Evolutionary conservation across 768 basidiomycete genomes (phyloP).

Genomic region (Termitomyces sp.): DNA sequence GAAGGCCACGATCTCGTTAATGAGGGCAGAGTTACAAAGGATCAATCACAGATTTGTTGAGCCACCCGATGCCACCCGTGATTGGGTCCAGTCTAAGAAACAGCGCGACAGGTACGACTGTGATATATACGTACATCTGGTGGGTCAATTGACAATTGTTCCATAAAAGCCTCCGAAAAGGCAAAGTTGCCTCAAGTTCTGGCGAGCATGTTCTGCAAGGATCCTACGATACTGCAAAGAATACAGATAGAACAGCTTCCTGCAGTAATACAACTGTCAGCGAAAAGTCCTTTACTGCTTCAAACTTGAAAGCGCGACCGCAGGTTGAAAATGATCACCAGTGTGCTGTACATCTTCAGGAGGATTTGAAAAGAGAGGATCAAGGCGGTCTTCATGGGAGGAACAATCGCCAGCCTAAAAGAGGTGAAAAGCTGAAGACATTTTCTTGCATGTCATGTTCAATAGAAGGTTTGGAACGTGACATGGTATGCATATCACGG

Average conservation of each 20-base stretch:
- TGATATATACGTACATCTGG: background rate
- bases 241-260: background rate
- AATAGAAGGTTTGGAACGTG: conserved; percentile 24
- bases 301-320: background rate
- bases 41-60: background rate
- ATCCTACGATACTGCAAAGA: background rate
- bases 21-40: conserved; percentile 4
- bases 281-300: background rate
- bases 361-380: background rate
- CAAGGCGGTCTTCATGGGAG: background rate
- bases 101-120: conserved; percentile 1
- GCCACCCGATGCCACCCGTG: background rate
- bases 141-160: too few species aligned
- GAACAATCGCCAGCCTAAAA: background rate
- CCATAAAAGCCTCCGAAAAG: background rate
- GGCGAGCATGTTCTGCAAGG: background rate
- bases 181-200: background rate
- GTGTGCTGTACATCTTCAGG: background rate
- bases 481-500: conserved; percentile 18
- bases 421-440: background rate
- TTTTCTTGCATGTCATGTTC: conserved; percentile 56
- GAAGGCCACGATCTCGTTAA: conserved; percentile 14
- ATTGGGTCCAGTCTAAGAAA: background rate
- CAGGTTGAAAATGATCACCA: background rate
- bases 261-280: background rate